A percentile compares a stretch with the other conserved stretches of the same genome.
Conservation (phyloP, 805 yeast species). For the Candida parachauliodes region DNA sequence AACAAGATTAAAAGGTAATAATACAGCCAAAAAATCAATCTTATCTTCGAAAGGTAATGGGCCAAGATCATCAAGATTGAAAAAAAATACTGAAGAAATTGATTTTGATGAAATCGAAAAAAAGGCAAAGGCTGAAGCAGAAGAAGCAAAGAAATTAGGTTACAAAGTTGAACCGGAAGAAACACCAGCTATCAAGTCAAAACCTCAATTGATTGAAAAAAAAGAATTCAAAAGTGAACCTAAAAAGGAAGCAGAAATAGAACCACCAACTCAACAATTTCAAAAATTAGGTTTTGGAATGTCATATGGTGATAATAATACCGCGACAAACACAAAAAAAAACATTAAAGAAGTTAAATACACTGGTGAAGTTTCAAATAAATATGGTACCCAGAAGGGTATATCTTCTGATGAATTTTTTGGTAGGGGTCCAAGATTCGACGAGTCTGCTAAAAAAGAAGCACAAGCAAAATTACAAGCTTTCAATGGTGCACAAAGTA, state of each 20-base stretch:
- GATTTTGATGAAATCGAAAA: constrained; percentile 63
- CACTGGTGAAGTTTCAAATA: constrained; percentile 70
- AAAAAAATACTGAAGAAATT: constrained; percentile 49
- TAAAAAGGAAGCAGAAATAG: background rate
- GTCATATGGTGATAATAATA: constrained; percentile 61
- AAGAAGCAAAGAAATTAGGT: constrained; percentile 56
- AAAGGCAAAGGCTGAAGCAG: constrained; percentile 80
- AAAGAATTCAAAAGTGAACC: constrained; percentile 11
- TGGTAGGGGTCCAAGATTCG: constrained; percentile 79
- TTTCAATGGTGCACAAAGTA: constrained; percentile 83
- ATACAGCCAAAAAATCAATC: constrained; percentile 29
- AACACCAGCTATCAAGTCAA: background rate
- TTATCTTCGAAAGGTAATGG: constrained; percentile 51
- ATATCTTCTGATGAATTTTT: constrained; percentile 94
- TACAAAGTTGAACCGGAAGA: constrained; percentile 37
- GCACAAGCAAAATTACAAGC: constrained; percentile 78
- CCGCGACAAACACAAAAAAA: constrained; percentile 20
- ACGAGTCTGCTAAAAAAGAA: constrained; percentile 71
- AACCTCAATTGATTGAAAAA: constrained; percentile 9
- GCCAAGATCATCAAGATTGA: constrained; percentile 52
- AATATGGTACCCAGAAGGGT: constrained; percentile 87
- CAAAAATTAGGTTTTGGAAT: constrained; percentile 90
- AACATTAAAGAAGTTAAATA: constrained; percentile 57
- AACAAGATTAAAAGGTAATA: constrained; percentile 14
- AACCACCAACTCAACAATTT: constrained; percentile 52